These are phyloP conservation scores for Lonicera japonica DNA, from an alignment of 129 eudicot species.

Conservation along the genomic window DNA sequence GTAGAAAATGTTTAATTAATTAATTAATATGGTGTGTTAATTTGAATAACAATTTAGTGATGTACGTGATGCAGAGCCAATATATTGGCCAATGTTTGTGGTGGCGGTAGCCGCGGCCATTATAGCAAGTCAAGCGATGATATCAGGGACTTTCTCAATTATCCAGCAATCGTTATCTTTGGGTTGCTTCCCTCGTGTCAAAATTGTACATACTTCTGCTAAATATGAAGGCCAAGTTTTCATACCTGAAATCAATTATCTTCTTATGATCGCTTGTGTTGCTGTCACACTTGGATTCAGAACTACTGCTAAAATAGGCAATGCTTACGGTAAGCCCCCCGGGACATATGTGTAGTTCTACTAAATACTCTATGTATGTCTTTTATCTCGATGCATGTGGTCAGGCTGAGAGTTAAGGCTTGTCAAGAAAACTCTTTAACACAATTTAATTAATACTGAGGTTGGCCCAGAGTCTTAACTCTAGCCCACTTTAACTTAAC, in stretches of 20 bases:
- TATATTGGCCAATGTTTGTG: conserved; percentile 79
- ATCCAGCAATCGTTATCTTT: conserved; percentile 70
- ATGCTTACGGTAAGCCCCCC: conserved; percentile 64
- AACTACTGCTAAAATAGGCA: conserved; percentile 55
- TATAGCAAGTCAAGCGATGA: conserved; percentile 86
- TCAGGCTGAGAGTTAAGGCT: too few relatives aligned
- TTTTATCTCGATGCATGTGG: too few relatives aligned
- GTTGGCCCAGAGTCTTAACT: too few relatives aligned
- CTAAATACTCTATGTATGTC: background rate
- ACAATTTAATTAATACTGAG: too few relatives aligned
- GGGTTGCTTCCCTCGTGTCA: conserved; percentile 84
- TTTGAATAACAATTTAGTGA: too few relatives aligned
- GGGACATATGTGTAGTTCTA: too few relatives aligned
- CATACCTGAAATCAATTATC: conserved; percentile 67
- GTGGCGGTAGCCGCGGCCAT: conserved; percentile 72
- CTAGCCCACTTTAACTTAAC: too few relatives aligned
- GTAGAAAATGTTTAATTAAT: too few relatives aligned
- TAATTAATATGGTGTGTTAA: too few relatives aligned
- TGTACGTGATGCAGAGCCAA: conserved; percentile 21
- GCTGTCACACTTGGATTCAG: conserved; percentile 52
- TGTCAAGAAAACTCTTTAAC: too few relatives aligned
- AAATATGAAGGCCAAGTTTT: conserved; percentile 78
- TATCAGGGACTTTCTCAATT: conserved; percentile 74
- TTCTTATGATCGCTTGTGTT: conserved; percentile 75
- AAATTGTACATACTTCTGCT: conserved; percentile 63